phyloP scores from a whole-genome alignment of 352 stramenopile genomes.

The Phytophthora sp. region DNA sequence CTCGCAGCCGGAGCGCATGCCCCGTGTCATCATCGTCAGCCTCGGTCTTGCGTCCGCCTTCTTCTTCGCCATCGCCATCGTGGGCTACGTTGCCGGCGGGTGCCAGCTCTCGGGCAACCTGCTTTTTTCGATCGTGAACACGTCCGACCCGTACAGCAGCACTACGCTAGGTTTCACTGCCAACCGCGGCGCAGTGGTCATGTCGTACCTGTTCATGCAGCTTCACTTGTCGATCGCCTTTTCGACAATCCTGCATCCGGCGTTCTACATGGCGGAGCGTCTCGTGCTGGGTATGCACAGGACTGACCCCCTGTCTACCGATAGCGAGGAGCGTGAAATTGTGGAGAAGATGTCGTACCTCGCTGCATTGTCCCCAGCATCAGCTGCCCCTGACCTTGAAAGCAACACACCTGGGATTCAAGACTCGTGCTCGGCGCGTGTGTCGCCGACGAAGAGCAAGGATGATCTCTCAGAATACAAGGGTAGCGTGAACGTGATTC shows the following conservation, averaged over 20 bases:
- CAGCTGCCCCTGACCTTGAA: slow-evolving; percentile 16
- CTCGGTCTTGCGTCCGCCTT: slow-evolving; percentile 45
- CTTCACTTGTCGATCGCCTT: slow-evolving; percentile 61
- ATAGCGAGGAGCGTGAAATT: slow-evolving; percentile 23
- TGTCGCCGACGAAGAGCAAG: slow-evolving; percentile 14
- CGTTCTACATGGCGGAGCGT: too few relatives aligned
- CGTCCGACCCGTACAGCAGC: slow-evolving; percentile 17
- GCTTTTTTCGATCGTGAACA: slow-evolving; percentile 52
- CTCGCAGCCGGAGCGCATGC: slow-evolving; percentile 56
- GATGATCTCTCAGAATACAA: slow-evolving; percentile 37
- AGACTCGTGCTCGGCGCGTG: neutral
- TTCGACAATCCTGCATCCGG: slow-evolving; percentile 51
- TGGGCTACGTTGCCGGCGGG: slow-evolving; percentile 41
- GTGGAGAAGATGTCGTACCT: slow-evolving; percentile 37
- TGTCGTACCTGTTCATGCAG: slow-evolving; percentile 59
- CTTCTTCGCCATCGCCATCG: slow-evolving; percentile 46
- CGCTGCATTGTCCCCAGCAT: slow-evolving; percentile 2
- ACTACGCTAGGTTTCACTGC: slow-evolving; percentile 48
- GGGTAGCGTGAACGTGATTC: slow-evolving; percentile 30
- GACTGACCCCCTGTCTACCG: slow-evolving; percentile 4
- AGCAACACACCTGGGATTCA: slow-evolving; percentile 5
- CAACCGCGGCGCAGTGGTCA: slow-evolving; percentile 40
- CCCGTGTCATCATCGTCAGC: slow-evolving; percentile 51
- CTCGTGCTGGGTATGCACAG: slow-evolving; percentile 51
- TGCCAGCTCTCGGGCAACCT: slow-evolving; percentile 63